phyloP scores from a whole-genome alignment of 306 rosid species.

The Ochetophila trinervis region DNA sequence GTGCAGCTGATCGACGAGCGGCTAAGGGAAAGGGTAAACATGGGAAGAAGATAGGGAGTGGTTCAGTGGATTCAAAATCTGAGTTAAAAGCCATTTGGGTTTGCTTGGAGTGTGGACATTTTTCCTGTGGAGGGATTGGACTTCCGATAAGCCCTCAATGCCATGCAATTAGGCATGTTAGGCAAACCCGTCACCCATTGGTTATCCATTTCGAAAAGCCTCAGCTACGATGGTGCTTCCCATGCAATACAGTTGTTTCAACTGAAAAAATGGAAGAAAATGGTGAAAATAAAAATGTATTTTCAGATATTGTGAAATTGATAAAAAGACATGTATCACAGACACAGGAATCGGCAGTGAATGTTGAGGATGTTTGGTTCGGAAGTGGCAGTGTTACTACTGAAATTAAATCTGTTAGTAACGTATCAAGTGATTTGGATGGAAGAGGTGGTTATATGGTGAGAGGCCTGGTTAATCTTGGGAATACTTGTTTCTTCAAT shows the following conservation, averaged over 20 bases:
- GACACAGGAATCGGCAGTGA: conserved; percentile 35
- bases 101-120: conserved; percentile 84
- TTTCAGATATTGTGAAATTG: conserved; percentile 58
- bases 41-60: conserved; percentile 63
- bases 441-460: conserved; percentile 58
- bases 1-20: conserved; percentile 54
- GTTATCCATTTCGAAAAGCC: conserved; percentile 64
- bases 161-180: conserved; percentile 62
- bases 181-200: conserved; percentile 67
- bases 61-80: conserved; percentile 49
- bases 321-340: conserved; percentile 45
- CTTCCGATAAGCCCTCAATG: conserved; percentile 56
- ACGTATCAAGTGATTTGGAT: conserved; percentile 28
- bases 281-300: conserved; percentile 45
- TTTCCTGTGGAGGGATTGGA: conserved; percentile 83
- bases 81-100: conserved; percentile 77
- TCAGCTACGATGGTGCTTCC: conserved; percentile 86
- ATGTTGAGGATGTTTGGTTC: conserved; percentile 41
- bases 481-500: conserved; percentile 96
- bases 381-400: conserved; percentile 47
- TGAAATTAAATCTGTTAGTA: conserved; percentile 47
- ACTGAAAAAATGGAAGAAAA: conserved; percentile 54
- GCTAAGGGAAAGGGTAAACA: conserved; percentile 68
- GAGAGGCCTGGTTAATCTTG: conserved; percentile 81
- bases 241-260: conserved; percentile 55